These are phyloP conservation scores for Trypanosoma avium DNA, from an alignment of 208 protist genomes.

Conservation along the genomic window DNA sequence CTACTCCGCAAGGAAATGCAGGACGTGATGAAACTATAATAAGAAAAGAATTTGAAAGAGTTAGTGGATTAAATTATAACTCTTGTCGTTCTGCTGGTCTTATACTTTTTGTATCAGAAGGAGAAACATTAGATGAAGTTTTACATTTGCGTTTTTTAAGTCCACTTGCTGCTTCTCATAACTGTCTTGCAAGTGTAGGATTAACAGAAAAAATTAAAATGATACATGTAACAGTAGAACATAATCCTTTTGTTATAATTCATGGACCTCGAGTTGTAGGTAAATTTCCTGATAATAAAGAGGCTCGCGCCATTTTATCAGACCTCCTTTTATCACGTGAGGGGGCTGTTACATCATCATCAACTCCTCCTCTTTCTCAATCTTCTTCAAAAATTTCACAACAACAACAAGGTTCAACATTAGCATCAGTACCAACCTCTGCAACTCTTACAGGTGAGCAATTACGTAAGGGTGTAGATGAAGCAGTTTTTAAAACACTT, in stretches of 20 bases:
- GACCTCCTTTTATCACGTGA: constrained; percentile 25
- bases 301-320: constrained; percentile 28
- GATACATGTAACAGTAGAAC: constrained; percentile 18
- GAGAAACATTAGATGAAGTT: constrained; percentile 13
- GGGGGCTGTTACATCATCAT: too few relatives aligned
- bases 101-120: not conserved
- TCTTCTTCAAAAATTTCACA: not conserved
- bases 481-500: constrained; percentile 48
- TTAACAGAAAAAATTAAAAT: not conserved
- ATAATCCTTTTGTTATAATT: constrained; percentile 72
- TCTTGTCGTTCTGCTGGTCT: too few relatives aligned
- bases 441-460: constrained; percentile 30
- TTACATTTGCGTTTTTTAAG: constrained; percentile 28
- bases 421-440: not conserved
- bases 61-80: too few relatives aligned
- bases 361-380: constrained; percentile 16
- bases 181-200: not conserved
- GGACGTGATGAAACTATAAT: constrained; percentile 23
- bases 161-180: constrained; percentile 25
- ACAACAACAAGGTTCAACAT: not conserved
- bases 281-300: constrained; percentile 44
- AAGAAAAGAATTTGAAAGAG: constrained; percentile 9
- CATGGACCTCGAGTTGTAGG: constrained; percentile 65
- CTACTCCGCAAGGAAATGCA: constrained; percentile 4
- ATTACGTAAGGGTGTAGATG: constrained; percentile 33